Base-by-base conservation (phyloP, 2,329 filamentous ascomycete genomes). In the Xenoacremonium recifei region DNA sequence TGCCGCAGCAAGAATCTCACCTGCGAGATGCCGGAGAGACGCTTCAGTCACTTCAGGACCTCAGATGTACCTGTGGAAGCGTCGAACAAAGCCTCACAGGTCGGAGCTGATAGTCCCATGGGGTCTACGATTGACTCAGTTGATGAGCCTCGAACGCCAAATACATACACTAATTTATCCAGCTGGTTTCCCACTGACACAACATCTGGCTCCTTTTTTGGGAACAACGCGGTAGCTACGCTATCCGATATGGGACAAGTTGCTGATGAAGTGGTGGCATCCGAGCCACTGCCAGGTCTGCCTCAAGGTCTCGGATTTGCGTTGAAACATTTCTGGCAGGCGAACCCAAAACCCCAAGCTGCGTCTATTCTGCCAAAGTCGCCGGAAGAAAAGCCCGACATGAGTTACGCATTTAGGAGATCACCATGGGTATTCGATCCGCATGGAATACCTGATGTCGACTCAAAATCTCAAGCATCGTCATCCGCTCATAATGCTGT, bases 1-100 rank as follows among this genome's bases (percentile, higher is more conserved):
- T 57, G 54, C 21, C 54, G 54, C 10, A 57, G 35, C 35, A 57
- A 57, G 44, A 56, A 51, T 19, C 42, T 57, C 25, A 37, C 45
- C 19, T 57, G 54, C 18, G 54, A 57, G 39, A 57, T 57, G 54
- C 54, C 54, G 21, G 41, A 45, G n/a, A 48, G 54, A 33, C 54
- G 54, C 3, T 46, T 50, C 15, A 53, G 50, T 23, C 54, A 57
- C 35, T 57, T 57, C 23, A 46, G 54, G 16, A 57, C 54, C 9
- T 56, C 53, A 12, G 54, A 57, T 32, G 54, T 54, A 6, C 54
- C 54, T 6, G 54, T 51, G 5, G 54, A 54, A 17, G 50, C 50
- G 17, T 54, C 54, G 16, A 54, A 47, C 23, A 41, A 55, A 35
- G 41, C 48, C 20, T 54, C 54, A 3, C 48, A 40, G 9, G 37